phyloP scores from a whole-genome alignment of 768 basidiomycete genomes.

The Russula olivacea region DNA sequence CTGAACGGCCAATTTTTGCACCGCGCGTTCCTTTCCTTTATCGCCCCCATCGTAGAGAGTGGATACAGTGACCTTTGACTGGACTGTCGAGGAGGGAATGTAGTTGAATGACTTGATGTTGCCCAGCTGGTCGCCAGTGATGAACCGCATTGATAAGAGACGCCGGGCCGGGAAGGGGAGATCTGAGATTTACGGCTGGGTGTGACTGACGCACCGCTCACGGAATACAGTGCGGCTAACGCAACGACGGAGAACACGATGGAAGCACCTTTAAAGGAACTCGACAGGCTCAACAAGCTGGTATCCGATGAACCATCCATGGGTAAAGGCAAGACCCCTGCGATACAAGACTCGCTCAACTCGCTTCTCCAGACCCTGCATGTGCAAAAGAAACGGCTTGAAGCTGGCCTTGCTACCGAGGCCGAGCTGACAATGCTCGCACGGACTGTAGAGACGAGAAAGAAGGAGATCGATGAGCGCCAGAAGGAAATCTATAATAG shows the following conservation, averaged over 20 bases:
- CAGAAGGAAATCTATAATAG: slow-evolving; percentile 85
- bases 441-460: slow-evolving; percentile 57
- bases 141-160: slow-evolving; percentile 49
- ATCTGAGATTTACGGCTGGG: background rate
- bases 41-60: slow-evolving; percentile 33
- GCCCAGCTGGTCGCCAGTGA: slow-evolving; percentile 75
- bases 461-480: slow-evolving; percentile 81
- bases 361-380: slow-evolving; percentile 54
- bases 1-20: slow-evolving; percentile 38
- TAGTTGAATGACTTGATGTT: slow-evolving; percentile 59
- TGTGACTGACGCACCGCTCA: background rate
- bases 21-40: slow-evolving; percentile 33
- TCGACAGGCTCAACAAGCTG: slow-evolving; percentile 67
- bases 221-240: no score
- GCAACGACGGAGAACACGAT: slow-evolving; percentile 34
- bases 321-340: slow-evolving; percentile 47
- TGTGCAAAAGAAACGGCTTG: slow-evolving; percentile 48
- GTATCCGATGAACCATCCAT: slow-evolving; percentile 37
- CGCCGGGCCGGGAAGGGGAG: background rate
- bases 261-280: slow-evolving; percentile 74
- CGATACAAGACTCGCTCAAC: slow-evolving; percentile 57
- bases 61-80: slow-evolving; percentile 34
- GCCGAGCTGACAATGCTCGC: slow-evolving; percentile 47
- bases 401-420: slow-evolving; percentile 43
- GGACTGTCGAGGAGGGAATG: slow-evolving; percentile 28